Base-by-base conservation (phyloP, 768 basidiomycete genomes). In the Antrodiella citrinella region DNA sequence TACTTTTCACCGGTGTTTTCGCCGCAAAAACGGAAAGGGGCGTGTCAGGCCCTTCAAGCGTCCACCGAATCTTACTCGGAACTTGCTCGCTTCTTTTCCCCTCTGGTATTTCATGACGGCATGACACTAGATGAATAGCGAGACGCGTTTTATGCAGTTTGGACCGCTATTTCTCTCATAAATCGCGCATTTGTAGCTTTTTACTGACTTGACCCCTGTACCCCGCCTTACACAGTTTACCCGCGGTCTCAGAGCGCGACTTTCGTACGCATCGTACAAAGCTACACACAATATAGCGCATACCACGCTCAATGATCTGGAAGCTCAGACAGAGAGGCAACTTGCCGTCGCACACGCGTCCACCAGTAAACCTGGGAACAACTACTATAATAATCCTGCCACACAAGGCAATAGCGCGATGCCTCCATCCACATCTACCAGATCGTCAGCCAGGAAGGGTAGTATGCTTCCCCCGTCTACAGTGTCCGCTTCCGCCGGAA, bases 241-340 rank as follows among this genome's bases (percentile, higher is more conserved):
- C 61, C 85, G 86, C 63, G 82, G 78, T 48, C 75, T 92, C 50
- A 81, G 90, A 54, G 76, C 88, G 58, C 83, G 88, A 57, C 77
- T 92, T 47, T 78, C 86, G 0, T 88, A 89, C 67, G 89, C 89
- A 20, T 83, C 84, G 1, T 90, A 85, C 75, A 91, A 91, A 68
- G 86, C 89, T 3, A 74, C 75, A 12, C 78, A 88, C 65, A 85
- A 88, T 63, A 67, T 86, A 49, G 71, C 82, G 9, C 77, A 81
- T 49, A 69, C 81, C 45, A 72, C 82, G 42, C 68, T 90, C 45
- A 75, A 76, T 59, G 86, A 90, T 54, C 76, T 89, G 44, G 90
- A 91, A 64, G 75, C 77, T 13, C 81, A 81, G 59, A 67, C 70
- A 38, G 68, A 67, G 48, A 60, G 56, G 52, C 74, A 77, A 59